phyloP scores from a whole-genome alignment of 345 rosid genomes.

The Lagerstroemia speciosa region DNA sequence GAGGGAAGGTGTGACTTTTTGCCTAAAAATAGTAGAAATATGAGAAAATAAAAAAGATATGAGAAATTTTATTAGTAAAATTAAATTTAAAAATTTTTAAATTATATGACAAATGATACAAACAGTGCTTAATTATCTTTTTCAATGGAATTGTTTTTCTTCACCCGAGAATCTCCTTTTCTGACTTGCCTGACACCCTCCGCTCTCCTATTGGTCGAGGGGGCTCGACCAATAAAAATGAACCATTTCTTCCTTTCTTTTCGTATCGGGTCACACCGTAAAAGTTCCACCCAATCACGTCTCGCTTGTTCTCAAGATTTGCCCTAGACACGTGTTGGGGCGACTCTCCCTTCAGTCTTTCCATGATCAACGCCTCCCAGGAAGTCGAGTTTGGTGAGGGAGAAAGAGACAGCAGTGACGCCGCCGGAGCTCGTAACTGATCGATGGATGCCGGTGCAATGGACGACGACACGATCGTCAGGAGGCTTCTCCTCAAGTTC shows the following conservation, averaged over 20 bases:
- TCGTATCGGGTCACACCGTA: neutral
- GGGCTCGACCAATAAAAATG: neutral
- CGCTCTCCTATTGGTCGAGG: neutral
- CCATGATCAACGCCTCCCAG: neutral
- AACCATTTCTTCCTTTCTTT: slow-evolving; percentile 3
- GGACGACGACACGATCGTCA: neutral
- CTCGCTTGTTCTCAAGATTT: neutral
- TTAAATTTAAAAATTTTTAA: too few species aligned
- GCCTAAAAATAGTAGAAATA: too few species aligned
- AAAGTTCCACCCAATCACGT: too few species aligned
- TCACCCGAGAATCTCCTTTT: too few species aligned
- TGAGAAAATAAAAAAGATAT: too few species aligned
- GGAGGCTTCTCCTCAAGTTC: slow-evolving; percentile 53
- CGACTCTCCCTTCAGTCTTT: neutral
- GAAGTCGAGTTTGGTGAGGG: neutral
- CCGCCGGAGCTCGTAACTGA: neutral
- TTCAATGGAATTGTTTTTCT: too few species aligned
- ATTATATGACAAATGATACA: too few species aligned
- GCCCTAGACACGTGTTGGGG: slow-evolving; percentile 6
- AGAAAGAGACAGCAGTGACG: neutral
- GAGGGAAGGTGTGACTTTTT: too few species aligned
- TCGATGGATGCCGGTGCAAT: neutral
- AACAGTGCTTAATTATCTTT: too few species aligned
- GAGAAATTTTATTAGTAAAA: too few species aligned
- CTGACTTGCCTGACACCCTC: neutral